Evolutionary conservation across 441 rosid species (phyloP), one percentile per base, ranked within the genome.

Genomic region (Rhodomyrtus psidioides): DNA sequence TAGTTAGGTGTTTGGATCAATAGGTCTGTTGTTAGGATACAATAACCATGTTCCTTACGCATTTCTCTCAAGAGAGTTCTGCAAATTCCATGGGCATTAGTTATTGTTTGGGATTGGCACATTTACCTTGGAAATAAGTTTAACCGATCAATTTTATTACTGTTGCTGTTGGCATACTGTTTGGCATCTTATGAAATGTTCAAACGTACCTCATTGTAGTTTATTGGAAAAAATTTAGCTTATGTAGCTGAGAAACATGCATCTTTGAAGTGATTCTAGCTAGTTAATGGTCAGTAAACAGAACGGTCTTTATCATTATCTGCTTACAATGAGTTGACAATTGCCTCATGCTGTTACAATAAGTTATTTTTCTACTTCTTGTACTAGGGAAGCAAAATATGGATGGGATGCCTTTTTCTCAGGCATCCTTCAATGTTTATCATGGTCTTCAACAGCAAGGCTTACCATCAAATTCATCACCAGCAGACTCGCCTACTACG

Each of bases 361-460:
- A 65, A 65, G 26, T 65, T 23, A 65, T n/a, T 70, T 70, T 70
- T 70, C 51, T 70, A 39, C 51, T 65, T 65, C 76, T 34, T 39
- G 13, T 21, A 3, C 79, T 39, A 39, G 79, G 79, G 84, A 82
- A 82, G 58, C 84, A 82, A 82, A 58, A 49, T 7, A 54, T 81
- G 55, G 83, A 49, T 3, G 83, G 83, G 24, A 4, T 81, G 16
- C 56, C 42, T 81, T 81, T 34, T 81, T 81, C 83, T 42, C 84
- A 82, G 23, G 24, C 58, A 86, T 56, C 62, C 81, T 81, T 53
- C 70, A 44, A 59, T 49, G 79, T 83, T 10, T 42, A 7, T 9
- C 86, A 79, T 46, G 87, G 76, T 28, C 86, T 86, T 86, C 94
- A 89, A 86, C 89, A 46, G 17, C 93, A 86, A 85, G 88, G 91